These are phyloP conservation scores for Batrachochytrium dendrobatidis DNA, from an alignment of 371 early-diverging fungal genomes.

Conservation along the genomic window DNA sequence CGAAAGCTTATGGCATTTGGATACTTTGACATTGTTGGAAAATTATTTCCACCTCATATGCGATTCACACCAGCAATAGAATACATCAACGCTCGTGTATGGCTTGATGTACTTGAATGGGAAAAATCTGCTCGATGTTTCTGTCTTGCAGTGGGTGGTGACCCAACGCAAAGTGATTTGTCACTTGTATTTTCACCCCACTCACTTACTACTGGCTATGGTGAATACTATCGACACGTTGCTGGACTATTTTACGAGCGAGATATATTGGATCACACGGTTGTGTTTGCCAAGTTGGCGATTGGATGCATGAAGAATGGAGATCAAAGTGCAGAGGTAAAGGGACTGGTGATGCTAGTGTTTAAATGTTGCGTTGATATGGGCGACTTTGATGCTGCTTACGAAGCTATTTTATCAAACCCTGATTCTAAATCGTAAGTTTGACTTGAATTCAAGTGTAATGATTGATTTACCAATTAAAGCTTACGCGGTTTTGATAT, in stretches of 20 bases:
- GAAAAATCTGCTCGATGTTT: constrained; percentile 22
- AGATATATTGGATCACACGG: constrained; percentile 9
- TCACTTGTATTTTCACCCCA: constrained; percentile 8
- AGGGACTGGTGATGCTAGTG: constrained; percentile 31
- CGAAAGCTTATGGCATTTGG: constrained; percentile 17
- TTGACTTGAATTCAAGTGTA: constrained; percentile 16
- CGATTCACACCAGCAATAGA: constrained; percentile 22
- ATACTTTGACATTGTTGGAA: constrained; percentile 19
- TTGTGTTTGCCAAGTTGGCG: constrained; percentile 32
- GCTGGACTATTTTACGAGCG: constrained; percentile 31
- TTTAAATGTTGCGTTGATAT: constrained; percentile 37
- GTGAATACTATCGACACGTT: constrained; percentile 36
- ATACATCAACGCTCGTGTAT: constrained; percentile 27
- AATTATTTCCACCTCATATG: constrained; percentile 15
- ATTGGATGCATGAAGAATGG: constrained; percentile 8
- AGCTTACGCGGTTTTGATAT: background rate
- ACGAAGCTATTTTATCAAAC: constrained; percentile 34
- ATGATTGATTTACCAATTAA: background rate
- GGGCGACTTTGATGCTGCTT: constrained; percentile 34
- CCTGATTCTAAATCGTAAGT: constrained; percentile 28
- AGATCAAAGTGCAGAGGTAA: constrained; percentile 12
- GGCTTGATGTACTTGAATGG: constrained; percentile 24
- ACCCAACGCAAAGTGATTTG: constrained; percentile 6
- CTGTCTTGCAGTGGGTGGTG: constrained; percentile 26
- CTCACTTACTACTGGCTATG: constrained; percentile 13